A percentile compares a stretch with the other conserved stretches of the same genome.
Evolutionary conservation across 108 stramenopile genomes (phyloP).

Genomic region (Aurantiochytrium sp.): DNA sequence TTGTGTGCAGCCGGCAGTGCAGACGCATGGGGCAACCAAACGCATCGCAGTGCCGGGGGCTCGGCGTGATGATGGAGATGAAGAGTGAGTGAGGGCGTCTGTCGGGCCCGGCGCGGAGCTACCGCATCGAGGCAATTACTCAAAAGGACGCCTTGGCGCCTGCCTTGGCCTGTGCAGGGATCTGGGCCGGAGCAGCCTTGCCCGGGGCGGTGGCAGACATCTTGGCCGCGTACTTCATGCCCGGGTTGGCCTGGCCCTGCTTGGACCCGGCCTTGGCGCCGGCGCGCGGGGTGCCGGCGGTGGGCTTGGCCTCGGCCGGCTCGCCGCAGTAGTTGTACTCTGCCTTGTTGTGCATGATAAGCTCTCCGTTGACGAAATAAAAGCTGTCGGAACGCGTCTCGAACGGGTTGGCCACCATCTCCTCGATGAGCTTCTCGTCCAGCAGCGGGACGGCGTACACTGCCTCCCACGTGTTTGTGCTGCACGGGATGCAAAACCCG

Average conservation of each 20-base stretch:
- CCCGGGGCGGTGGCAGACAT: conserved; percentile 21
- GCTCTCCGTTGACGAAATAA: conserved; percentile 68
- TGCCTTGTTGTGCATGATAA: conserved; percentile 74
- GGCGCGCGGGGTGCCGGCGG: not conserved
- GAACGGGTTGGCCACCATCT: conserved; percentile 67
- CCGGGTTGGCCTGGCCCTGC: not conserved
- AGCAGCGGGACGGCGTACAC: conserved; percentile 68
- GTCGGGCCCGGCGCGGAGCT: not conserved
- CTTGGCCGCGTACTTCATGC: not conserved
- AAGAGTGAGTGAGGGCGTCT: too few species aligned
- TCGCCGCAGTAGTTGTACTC: conserved; percentile 60
- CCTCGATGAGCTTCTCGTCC: conserved; percentile 61
- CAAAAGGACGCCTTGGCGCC: conserved; percentile 25
- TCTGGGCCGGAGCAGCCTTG: not conserved
- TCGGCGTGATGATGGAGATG: too few species aligned
- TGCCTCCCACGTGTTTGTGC: conserved; percentile 69
- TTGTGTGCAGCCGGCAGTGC: too few species aligned
- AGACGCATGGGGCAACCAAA: too few species aligned
- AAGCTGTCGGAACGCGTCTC: conserved; percentile 65
- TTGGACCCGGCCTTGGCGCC: conserved; percentile 27
- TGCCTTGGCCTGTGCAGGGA: conserved; percentile 11
- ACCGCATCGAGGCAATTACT: not conserved
- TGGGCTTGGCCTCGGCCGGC: not conserved
- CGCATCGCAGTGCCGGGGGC: too few species aligned
- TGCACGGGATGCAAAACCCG: conserved; percentile 71